Base-by-base conservation (phyloP, 345 rosid species). In the Microcos paniculata region DNA sequence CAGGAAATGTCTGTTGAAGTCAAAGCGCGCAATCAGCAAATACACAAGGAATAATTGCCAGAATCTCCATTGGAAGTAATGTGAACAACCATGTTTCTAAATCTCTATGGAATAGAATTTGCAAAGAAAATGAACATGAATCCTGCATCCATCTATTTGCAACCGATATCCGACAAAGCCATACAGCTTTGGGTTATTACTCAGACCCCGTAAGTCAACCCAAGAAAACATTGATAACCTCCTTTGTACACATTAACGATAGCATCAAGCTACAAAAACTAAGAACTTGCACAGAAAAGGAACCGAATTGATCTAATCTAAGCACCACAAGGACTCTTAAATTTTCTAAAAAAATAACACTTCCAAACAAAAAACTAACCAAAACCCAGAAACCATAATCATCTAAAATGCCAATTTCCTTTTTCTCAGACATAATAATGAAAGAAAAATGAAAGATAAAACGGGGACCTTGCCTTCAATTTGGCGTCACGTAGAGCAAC, bases 401-500 rank as follows among this genome's bases (percentile, higher is more conserved):
- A 46, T 28, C 14, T 67, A 67, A 46, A 45, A 46, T 46, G 56
- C 16, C 40, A 7, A 67, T 65, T 43, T 43, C 2, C 53, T 24
- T 43, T 52, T 2, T 45, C 35, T 24, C 58, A 68, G 48, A 48
- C 2, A 8, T 13, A 10, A 69, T 40, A 43, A 70, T 18, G 8
- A 31, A 18, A 71, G 55, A 35, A 38, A 30, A 70, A 55, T 14
- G 11, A 55, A n/a, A 55, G 31, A 43, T 28, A 72, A 24, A 72
- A 42, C 33, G 15, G 24, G 38, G 15, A n/a, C n/a, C 23, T 77
- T 82, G 80, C 99, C 97, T 93, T 95, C 86, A 95, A 85, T 90
- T 91, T 95, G 73, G 96, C 76, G 81, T 95, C 98, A 40, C 99
- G 97, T 33, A 95, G 79, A 31, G 93, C 93, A 70, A 95, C 94